A percentile compares a stretch with the other conserved stretches of the same genome.
These are phyloP conservation scores for Perilla frutescens DNA, from an alignment of 257 asterid species.

Conservation along the genomic window DNA sequence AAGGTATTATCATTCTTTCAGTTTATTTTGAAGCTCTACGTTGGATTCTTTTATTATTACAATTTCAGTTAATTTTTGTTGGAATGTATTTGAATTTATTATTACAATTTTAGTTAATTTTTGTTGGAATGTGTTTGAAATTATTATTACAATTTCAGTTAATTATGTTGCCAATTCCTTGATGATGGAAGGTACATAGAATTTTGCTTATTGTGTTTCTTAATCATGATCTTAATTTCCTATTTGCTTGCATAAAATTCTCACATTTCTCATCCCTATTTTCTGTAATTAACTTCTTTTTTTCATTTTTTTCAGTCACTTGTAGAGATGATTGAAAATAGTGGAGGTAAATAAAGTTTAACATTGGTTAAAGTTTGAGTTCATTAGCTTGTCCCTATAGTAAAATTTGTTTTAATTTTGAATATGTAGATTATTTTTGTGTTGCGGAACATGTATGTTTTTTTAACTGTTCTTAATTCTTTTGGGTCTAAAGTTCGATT, in stretches of 20 bases:
- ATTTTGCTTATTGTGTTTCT: too few species aligned
- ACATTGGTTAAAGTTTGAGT: conserved; percentile 28
- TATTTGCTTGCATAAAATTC: conserved; percentile 19
- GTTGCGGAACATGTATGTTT: conserved; percentile 5
- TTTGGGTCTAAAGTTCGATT: conserved; percentile 18
- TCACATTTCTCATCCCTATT: conserved; percentile 31
- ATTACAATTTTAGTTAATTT: too few species aligned
- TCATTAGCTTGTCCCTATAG: conserved; percentile 28
- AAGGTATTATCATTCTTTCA: too few species aligned
- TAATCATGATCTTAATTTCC: conserved; percentile 43
- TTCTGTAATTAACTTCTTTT: conserved; percentile 39
- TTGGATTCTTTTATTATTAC: too few species aligned
- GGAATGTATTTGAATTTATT: too few species aligned
- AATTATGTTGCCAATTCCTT: too few species aligned
- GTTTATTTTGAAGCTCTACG: too few species aligned
- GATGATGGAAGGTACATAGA: too few species aligned
- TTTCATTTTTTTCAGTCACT: conserved; percentile 73
- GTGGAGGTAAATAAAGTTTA: conserved; percentile 73
- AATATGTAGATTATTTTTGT: conserved; percentile 16
- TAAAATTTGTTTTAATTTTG: conserved; percentile 15
- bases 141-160: too few species aligned
- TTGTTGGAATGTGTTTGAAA: too few species aligned
- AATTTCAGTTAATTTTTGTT: too few species aligned
- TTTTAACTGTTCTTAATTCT: conserved; percentile 12
- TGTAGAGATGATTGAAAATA: conserved; percentile 73